Conservation (phyloP, 352 stramenopile genomes). For the Pythium graminicola region DNA sequence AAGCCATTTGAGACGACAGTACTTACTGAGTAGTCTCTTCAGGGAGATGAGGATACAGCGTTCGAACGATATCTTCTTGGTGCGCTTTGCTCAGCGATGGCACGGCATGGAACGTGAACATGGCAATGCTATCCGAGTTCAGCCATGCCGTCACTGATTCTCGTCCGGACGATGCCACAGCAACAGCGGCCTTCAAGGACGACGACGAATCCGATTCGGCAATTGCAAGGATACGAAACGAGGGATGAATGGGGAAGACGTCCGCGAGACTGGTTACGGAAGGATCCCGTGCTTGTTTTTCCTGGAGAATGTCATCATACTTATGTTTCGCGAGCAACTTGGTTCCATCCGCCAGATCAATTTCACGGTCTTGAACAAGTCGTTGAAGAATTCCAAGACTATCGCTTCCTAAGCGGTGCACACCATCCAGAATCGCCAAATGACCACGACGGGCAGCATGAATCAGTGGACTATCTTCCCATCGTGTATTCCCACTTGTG, state of each 20-base stretch:
- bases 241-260: conserved; percentile 76
- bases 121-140: conserved; percentile 66
- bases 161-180: conserved; percentile 26
- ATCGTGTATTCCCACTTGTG: conserved; percentile 81
- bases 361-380: conserved; percentile 85
- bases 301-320: conserved; percentile 42
- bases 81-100: conserved; percentile 33
- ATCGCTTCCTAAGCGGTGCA: conserved; percentile 89
- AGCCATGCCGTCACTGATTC: conserved; percentile 58
- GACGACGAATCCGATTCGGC: conserved; percentile 47
- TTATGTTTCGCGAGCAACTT: conserved; percentile 63
- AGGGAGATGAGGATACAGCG: conserved; percentile 46
- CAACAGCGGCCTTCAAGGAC: conserved; percentile 22
- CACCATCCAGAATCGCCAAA: conserved; percentile 88
- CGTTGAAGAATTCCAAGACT: conserved; percentile 84
- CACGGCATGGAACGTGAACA: conserved; percentile 71
- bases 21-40: conserved; percentile 50
- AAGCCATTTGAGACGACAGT: background rate
- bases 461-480: conserved; percentile 90
- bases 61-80: conserved; percentile 43
- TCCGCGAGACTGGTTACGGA: conserved; percentile 15
- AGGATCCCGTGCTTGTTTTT: conserved; percentile 17
- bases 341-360: conserved; percentile 84
- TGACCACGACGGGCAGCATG: conserved; percentile 80
- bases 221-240: conserved; percentile 86